Evolutionary conservation across 106 monocot species (phyloP).

Genomic region (Allium sativum): DNA sequence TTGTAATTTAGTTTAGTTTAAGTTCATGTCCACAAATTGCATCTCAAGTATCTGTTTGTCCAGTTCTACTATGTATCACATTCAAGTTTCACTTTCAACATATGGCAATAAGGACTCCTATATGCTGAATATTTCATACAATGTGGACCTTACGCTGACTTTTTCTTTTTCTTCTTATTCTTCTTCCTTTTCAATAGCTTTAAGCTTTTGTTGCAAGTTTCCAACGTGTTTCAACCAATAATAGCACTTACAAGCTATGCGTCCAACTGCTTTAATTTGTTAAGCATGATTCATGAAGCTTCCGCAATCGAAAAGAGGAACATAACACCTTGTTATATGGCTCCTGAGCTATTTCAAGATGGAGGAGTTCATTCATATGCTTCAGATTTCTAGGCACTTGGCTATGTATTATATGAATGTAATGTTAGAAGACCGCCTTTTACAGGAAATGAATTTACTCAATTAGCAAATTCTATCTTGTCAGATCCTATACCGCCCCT

Average conservation of each 20-base stretch:
- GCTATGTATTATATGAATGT: constrained; percentile 92
- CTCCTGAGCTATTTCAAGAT: constrained; percentile 94
- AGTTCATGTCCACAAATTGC: background rate
- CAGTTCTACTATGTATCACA: no score
- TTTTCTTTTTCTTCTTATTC: background rate
- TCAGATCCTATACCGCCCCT: constrained; percentile 73
- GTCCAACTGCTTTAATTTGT: background rate
- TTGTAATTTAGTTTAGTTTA: background rate
- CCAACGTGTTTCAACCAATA: no score
- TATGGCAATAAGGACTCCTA: no score
- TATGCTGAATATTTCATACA: no score
- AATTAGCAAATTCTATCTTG: constrained; percentile 81
- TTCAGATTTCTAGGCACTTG: constrained; percentile 97
- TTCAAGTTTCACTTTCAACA: no score
- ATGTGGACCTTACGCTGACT: no score
- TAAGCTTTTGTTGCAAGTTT: no score
- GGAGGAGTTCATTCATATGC: constrained; percentile 94
- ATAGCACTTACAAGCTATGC: no score
- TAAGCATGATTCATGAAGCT: constrained; percentile 15
- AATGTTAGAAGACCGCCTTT: constrained; percentile 82
- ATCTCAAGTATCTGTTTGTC: no score
- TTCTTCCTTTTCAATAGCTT: no score
- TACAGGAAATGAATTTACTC: constrained; percentile 68
- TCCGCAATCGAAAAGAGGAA: constrained; percentile 72
- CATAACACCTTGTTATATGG: constrained; percentile 99